Base-by-base conservation (phyloP, 768 basidiomycete species). In the Trametes elegans region DNA sequence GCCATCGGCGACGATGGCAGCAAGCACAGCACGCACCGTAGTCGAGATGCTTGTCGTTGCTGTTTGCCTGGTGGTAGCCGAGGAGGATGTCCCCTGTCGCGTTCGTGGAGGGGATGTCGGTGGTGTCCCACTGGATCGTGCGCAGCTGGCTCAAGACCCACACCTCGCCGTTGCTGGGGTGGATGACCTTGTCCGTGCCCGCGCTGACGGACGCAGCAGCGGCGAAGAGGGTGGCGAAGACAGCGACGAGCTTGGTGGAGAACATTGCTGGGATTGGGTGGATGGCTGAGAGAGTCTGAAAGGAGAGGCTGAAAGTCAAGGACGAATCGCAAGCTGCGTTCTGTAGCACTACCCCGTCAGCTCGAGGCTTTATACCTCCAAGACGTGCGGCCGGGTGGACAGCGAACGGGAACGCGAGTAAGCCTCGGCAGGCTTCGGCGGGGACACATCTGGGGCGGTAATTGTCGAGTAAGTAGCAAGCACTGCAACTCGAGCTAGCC, bases 121-220 rank as follows among this genome's bases (percentile, higher is more conserved):
- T 57, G 10, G 66, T 61, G 56, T 72, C 64, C 83, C 83, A 84
- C 32, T 63, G 65, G 56, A 84, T 78, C 26, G 63, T 61, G 57
- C 77, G 73, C 1, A 19, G 41, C 7, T 62, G 60, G 21, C 75
- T 74, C 28, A 64, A 55, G 5, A 36, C 19, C 82, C 82, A 84
- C 11, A 69, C 32, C 7, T 62, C 55, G 9, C 54, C 55, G 5
- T 44, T 39, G n/a, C 47, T 53, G 32, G 80, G 82, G 8, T 52
- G 55, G 52, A 75, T 55, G 47, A 72, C 51, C 51, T 73, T 64
- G 28, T 56, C 55, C 21, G 72, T 67, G 0, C 65, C 56, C 11
- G 68, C 27, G 13, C 70, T 70, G 41, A 35, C 34, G 14, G 67
- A 66, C 32, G 71, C 65, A 47, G 71, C 31, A 49, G 74, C 57